phyloP scores from a whole-genome alignment of 129 eudicot genomes.

The Flaveria sonorensis region DNA sequence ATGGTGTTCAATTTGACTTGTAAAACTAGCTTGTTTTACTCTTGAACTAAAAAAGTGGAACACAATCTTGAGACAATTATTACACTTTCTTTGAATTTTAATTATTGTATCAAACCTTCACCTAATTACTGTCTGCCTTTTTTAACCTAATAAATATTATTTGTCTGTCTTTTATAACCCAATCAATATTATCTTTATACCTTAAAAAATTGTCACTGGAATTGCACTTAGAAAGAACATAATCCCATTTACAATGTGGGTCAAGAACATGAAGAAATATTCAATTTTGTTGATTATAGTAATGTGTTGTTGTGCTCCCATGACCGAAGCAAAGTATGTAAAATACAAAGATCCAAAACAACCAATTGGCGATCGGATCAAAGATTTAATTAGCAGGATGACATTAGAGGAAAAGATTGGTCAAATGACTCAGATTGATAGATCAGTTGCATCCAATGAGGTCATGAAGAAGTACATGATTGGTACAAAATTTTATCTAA shows the following conservation, averaged over 20 bases:
- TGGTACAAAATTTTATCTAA: conserved; percentile 39
- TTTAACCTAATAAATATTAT: conserved; percentile 2
- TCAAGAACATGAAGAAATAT: conserved; percentile 30
- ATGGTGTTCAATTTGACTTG: no score
- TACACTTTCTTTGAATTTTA: background rate
- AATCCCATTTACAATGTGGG: conserved; percentile 33
- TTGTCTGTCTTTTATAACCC: background rate
- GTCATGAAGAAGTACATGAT: conserved; percentile 64
- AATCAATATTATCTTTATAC: conserved; percentile 10
- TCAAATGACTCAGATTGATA: conserved; percentile 80
- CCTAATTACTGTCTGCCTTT: conserved; percentile 18
- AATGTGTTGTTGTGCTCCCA: conserved; percentile 41
- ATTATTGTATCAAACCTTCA: conserved; percentile 12
- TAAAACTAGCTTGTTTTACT: no score
- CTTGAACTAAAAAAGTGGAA: background rate
- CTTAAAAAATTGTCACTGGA: conserved; percentile 9
- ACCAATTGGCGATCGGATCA: conserved; percentile 48
- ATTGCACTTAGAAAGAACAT: conserved; percentile 6
- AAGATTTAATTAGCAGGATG: conserved; percentile 63
- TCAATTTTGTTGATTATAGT: conserved; percentile 36
- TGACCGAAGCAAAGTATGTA: conserved; percentile 49
- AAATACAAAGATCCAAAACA: conserved; percentile 73
- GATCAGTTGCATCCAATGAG: conserved; percentile 47
- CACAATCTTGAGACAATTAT: conserved; percentile 23
- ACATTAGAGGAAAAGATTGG: conserved; percentile 73